Evolutionary conservation across 139 green algal genomes (phyloP), one percentile per base, ranked within the genome.

Genomic region (Zygnema circumcarinatum): DNA sequence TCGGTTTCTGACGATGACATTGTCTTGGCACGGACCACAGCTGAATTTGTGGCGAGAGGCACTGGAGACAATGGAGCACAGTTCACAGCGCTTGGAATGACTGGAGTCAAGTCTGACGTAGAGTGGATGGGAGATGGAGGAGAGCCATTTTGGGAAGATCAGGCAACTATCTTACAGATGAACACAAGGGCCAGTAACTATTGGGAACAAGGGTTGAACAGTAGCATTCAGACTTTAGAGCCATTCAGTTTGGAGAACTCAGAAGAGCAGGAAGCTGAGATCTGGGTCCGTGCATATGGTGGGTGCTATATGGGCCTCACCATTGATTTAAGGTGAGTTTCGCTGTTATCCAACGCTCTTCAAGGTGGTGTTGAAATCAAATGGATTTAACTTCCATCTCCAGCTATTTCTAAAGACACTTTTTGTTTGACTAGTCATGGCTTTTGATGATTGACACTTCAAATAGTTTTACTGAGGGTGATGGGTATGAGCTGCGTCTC

Each of bases 1-100:
- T 86, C 54, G 21, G 69, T 40, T 22, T 40, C 32, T 35, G 31
- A 40, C 31, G 69, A 35, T 35, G 79, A 86, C n/a, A 29, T 86
- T 36, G 39, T 86, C 31, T 47, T 78, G 16, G 7, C 35, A 38
- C 69, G 69, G 16, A 3, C 69, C 69, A 39, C 69, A 11, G 69
- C 16, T 62, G 47, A 16, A 25, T 62, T 16, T 62, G 7, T 62
- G 47, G 47, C 7, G 47, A 62, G 47, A 25, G 47, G 47, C 47
- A 16, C 7, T 62, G 47, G 16, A 62, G 47, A 62, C 7, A 16
- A 62, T 16, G 47, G 47, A 62, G 16, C 16, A 62, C 47, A 62
- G 47, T 62, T 62, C 47, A 25, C 47, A 62, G 47, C 47, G 16
- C 47, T 25, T 7, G 47, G 47, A 62, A 16, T 16, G 7, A 25